Conservation (phyloP, 169 alveolate genomes). For the Plasmodium ovale region DNA sequence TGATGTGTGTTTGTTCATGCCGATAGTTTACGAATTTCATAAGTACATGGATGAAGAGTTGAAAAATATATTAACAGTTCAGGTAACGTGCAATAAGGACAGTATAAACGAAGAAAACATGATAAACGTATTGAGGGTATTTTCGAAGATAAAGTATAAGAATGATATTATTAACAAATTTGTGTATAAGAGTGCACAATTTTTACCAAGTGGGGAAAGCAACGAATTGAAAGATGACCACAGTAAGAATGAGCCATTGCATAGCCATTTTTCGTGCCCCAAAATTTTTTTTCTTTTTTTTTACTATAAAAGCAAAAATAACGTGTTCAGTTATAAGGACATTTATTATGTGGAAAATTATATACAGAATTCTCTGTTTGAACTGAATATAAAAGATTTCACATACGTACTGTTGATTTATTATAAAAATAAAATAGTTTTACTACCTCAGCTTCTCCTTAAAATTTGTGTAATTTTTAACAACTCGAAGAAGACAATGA, state of each 20-base stretch:
- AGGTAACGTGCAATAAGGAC: conserved; percentile 55
- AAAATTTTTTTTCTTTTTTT: conserved; percentile 44
- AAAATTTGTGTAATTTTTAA: conserved; percentile 59
- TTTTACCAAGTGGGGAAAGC: not conserved
- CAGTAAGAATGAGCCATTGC: not conserved
- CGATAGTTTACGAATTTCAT: conserved; percentile 57
- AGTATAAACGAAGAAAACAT: conserved; percentile 50
- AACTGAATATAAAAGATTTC: conserved; percentile 67
- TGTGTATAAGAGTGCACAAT: conserved; percentile 21
- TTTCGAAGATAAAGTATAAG: conserved; percentile 53
- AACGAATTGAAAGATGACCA: not conserved
- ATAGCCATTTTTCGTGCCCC: conserved; percentile 40
- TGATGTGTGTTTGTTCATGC: conserved; percentile 62
- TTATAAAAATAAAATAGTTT: conserved; percentile 25
- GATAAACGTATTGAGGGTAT: conserved; percentile 65
- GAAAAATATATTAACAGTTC: conserved; percentile 75
- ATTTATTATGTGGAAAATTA: conserved; percentile 63
- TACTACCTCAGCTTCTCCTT: conserved; percentile 53
- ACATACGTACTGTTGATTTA: conserved; percentile 27
- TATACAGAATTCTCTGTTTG: conserved; percentile 33
- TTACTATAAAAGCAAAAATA: conserved; percentile 72
- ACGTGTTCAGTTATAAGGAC: conserved; percentile 49
- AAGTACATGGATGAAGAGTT: conserved; percentile 70
- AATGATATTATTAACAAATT: conserved; percentile 46
- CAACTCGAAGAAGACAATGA: conserved; percentile 30